These are phyloP conservation scores for Sporisorium exsertum DNA, from an alignment of 1,284 basidiomycete species.

Conservation along the genomic window DNA sequence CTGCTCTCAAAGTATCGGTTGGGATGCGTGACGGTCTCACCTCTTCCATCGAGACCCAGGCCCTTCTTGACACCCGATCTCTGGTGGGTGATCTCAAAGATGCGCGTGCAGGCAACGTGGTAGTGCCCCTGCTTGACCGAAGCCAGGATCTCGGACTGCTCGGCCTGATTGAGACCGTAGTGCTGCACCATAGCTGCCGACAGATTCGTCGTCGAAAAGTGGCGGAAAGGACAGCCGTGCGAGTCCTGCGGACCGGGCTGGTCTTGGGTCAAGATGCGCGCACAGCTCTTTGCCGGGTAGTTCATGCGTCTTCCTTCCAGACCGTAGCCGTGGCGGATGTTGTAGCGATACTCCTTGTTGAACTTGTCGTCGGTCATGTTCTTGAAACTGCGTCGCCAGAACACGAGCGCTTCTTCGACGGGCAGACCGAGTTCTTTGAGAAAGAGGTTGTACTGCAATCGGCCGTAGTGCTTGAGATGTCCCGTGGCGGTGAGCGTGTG, in stretches of 20 bases:
- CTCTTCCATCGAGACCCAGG: constrained; percentile 82
- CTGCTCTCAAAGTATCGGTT: constrained; percentile 79
- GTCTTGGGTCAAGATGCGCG: constrained; percentile 84
- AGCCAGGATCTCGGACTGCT: constrained; percentile 87
- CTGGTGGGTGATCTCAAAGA: constrained; percentile 92
- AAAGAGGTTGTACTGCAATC: constrained; percentile 93
- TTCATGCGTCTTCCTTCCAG: constrained; percentile 93
- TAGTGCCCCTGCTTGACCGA: constrained; percentile 86
- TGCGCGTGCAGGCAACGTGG: constrained; percentile 95
- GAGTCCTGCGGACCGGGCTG: constrained; percentile 80
- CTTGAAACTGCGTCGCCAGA: constrained; percentile 90
- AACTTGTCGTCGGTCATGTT: constrained; percentile 89
- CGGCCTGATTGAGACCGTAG: constrained; percentile 78
- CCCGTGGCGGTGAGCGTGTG: constrained; percentile 80
- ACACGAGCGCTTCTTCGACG: constrained; percentile 91
- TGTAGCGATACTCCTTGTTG: constrained; percentile 97
- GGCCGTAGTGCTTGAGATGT: constrained; percentile 92
- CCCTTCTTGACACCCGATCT: constrained; percentile 83
- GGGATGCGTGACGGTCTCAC: constrained; percentile 92
- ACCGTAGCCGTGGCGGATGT: constrained; percentile 94
- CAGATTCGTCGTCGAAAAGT: constrained; percentile 87
- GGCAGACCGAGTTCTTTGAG: constrained; percentile 89
- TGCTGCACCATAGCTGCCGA: constrained; percentile 80
- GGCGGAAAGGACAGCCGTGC: constrained; percentile 95
- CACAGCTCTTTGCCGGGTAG: constrained; percentile 94